Evolutionary conservation across 257 asterid species (phyloP).

Genomic region (Salvia rosmarinus): DNA sequence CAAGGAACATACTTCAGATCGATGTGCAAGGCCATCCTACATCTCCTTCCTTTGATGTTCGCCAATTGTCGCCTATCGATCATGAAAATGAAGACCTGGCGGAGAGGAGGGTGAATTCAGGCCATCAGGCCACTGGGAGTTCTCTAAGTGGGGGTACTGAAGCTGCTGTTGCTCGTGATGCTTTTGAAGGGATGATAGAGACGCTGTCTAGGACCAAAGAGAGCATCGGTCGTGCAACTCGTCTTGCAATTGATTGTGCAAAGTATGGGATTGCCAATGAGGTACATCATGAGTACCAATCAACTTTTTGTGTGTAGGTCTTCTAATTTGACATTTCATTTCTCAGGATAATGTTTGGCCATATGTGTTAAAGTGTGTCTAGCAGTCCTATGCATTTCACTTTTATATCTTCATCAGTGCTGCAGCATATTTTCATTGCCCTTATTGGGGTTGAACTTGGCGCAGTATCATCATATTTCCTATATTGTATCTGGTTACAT

Average conservation of each 20-base stretch:
- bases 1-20: slow-evolving; percentile 46
- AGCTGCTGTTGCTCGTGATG: slow-evolving; percentile 99
- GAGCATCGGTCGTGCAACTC: slow-evolving; percentile 98
- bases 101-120: slow-evolving; percentile 73
- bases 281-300: slow-evolving; percentile 48
- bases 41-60: slow-evolving; percentile 64
- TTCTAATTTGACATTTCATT: slow-evolving; percentile 18
- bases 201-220: slow-evolving; percentile 97
- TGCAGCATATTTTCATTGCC: too few species aligned
- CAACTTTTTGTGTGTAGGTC: slow-evolving; percentile 19
- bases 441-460: too few species aligned
- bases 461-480: too few species aligned
- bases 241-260: slow-evolving; percentile 98
- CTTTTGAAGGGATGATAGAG: slow-evolving; percentile 99
- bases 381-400: background rate
- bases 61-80: slow-evolving; percentile 48
- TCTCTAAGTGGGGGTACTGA: slow-evolving; percentile 91
- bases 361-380: slow-evolving; percentile 21
- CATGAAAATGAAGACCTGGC: slow-evolving; percentile 63
- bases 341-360: background rate
- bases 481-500: background rate
- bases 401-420: background rate
- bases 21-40: slow-evolving; percentile 54
- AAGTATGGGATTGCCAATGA: slow-evolving; percentile 93
- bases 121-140: slow-evolving; percentile 65